phyloP scores from a whole-genome alignment of 108 stramenopile genomes.

The Cyclotella kingstonii region DNA sequence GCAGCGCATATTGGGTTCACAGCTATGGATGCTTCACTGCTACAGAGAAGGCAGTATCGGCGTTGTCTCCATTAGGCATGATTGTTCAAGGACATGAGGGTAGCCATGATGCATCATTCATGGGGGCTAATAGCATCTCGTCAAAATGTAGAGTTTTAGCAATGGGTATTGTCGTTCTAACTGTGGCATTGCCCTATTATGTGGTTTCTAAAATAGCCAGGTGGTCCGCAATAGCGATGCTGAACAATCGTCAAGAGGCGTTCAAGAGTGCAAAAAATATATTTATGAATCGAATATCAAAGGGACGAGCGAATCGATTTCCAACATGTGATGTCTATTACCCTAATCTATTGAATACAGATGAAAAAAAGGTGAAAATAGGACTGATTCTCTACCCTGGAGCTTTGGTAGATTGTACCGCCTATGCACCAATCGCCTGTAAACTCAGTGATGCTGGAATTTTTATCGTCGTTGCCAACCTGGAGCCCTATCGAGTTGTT shows the following conservation, averaged over 20 bases:
- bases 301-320: conserved; percentile 45
- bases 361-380: conserved; percentile 17
- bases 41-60: no score
- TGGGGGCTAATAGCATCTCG: neutral
- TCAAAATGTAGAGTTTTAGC: neutral
- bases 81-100: neutral
- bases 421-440: conserved; percentile 57
- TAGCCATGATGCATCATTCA: neutral
- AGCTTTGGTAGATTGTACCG: conserved; percentile 55
- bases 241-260: conserved; percentile 41
- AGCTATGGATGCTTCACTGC: no score
- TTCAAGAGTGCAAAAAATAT: conserved; percentile 46
- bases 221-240: conserved; percentile 3
- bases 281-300: conserved; percentile 33
- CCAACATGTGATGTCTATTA: conserved; percentile 53
- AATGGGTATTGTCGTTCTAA: neutral
- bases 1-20: conserved; percentile 1
- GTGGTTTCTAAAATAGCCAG: conserved; percentile 1
- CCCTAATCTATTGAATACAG: conserved; percentile 7
- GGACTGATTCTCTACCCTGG: conserved; percentile 67
- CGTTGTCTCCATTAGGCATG: no score
- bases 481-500: conserved; percentile 38
- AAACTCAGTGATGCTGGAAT: conserved; percentile 57
- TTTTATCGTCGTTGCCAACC: conserved; percentile 48
- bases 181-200: conserved; percentile 28